Base-by-base conservation (phyloP, 345 rosid species). In the Murraya paniculata region DNA sequence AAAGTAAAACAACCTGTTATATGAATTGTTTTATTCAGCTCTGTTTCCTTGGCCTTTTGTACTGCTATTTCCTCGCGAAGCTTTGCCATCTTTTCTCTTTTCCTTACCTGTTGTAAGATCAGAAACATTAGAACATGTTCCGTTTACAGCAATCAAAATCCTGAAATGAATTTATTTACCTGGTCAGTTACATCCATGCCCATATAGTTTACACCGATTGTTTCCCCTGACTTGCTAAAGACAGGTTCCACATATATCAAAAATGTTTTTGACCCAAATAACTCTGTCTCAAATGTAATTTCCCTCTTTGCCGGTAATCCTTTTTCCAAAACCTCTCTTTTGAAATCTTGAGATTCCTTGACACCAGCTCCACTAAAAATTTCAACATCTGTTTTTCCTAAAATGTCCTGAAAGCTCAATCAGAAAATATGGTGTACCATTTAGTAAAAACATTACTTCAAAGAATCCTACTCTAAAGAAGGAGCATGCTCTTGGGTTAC, bases 151-250 rank as follows among this genome's bases (percentile, higher is more conserved):
- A 66, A 27, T 35, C 58, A 75, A 56, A 39, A 21, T 68, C 70
- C 22, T 24, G 74, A 27, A 53, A 60, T 27, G 64, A 28, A 60
- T 41, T 30, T 67, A 61, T 71, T 64, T 76, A 94, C 98, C 98
- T 95, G 99, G 81, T 95, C 99, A 62, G 98, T 91, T 48, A 93
- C 88, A 67, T 95, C 99, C 99, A 95, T 95, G 72, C 99, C 99
- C 95, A 95, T 92, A 58, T 93, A 95, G 71, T 95, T 95, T 62
- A 95, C 86, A 69, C 99, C 99, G 77, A 95, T 95, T 11, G 92
- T 93, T 78, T 93, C 98, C 22, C 89, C 85, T 71, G 93, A 81
- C 84, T 93, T 95, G 91, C 90, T 93, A 61, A 90, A 92, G 68
- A 95, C 99, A 53, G 99, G 99, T 73, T 92, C 95, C 27, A 95